Evolutionary conservation across 2,329 filamentous ascomycete genomes (phyloP).

Genomic region (Pestalotiopsis sp.): DNA sequence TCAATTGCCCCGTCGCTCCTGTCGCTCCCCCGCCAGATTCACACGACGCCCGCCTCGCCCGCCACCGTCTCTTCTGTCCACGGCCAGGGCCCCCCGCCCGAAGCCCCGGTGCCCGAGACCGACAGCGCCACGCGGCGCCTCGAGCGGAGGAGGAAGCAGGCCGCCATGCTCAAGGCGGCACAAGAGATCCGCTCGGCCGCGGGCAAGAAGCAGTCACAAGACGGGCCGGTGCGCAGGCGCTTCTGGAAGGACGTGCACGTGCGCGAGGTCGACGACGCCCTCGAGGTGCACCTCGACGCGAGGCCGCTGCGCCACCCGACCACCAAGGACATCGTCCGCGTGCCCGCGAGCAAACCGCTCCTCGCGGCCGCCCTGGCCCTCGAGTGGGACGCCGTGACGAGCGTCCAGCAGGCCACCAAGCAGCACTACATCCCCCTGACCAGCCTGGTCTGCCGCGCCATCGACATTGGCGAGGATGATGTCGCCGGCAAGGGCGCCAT

Average conservation of each 20-base stretch:
- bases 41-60: constrained; percentile 33
- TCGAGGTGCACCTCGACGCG: constrained; percentile 72
- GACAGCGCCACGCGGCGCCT: constrained; percentile 39
- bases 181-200: constrained; percentile 44
- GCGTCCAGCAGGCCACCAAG: constrained; percentile 79
- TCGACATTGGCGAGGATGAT: constrained; percentile 65
- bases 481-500: constrained; percentile 34
- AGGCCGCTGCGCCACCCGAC: constrained; percentile 77
- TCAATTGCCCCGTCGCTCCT: constrained; percentile 20
- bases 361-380: constrained; percentile 84
- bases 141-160: constrained; percentile 53
- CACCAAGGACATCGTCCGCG: constrained; percentile 67
- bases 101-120: constrained; percentile 47
- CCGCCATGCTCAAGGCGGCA: constrained; percentile 53
- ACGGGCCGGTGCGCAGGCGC: constrained; percentile 55
- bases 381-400: constrained; percentile 88
- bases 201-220: constrained; percentile 18
- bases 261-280: constrained; percentile 60
- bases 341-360: constrained; percentile 75
- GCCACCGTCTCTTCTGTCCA: constrained; percentile 54
- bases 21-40: constrained; percentile 31
- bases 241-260: constrained; percentile 89
- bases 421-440: constrained; percentile 90
- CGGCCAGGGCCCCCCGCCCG: constrained; percentile 60
- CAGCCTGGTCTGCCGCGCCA: constrained; percentile 76